Evolutionary conservation across 441 rosid species (phyloP).

Genomic region (Metrosideros polymorpha): DNA sequence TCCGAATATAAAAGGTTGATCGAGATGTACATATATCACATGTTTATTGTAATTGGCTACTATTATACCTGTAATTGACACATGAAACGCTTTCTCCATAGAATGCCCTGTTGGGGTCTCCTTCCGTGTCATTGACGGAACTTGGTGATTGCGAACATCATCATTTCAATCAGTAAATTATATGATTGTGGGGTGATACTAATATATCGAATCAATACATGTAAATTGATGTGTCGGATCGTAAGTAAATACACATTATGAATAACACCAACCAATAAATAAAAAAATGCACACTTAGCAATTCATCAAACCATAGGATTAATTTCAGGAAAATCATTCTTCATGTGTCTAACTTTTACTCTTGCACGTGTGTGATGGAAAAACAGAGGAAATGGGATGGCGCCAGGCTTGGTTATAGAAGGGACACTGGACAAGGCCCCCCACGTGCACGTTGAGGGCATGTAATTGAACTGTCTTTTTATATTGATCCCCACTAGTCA

Average conservation of each 20-base stretch:
- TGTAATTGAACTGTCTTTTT: background rate
- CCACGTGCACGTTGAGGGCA: background rate
- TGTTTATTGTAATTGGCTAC: background rate
- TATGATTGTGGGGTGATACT: fast-evolving
- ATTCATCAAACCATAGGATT: background rate
- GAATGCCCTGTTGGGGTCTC: background rate
- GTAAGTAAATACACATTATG: background rate
- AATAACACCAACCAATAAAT: background rate
- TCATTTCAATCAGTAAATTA: background rate
- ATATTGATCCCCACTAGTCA: background rate
- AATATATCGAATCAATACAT: background rate
- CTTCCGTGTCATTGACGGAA: background rate
- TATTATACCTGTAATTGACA: background rate
- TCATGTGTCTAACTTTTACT: background rate
- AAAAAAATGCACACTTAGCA: background rate
- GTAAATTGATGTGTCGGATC: background rate
- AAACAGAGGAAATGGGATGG: background rate
- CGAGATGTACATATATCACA: background rate
- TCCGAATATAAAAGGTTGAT: background rate
- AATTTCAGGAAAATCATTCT: background rate
- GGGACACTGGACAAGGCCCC: background rate
- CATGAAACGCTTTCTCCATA: background rate
- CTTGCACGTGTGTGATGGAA: background rate
- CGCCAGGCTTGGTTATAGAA: background rate
- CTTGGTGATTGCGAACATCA: background rate